Evolutionary conservation across 2,329 filamentous ascomycete species (phyloP), one percentile per base, ranked within the genome.

Genomic region (Fusarium begoniae): DNA sequence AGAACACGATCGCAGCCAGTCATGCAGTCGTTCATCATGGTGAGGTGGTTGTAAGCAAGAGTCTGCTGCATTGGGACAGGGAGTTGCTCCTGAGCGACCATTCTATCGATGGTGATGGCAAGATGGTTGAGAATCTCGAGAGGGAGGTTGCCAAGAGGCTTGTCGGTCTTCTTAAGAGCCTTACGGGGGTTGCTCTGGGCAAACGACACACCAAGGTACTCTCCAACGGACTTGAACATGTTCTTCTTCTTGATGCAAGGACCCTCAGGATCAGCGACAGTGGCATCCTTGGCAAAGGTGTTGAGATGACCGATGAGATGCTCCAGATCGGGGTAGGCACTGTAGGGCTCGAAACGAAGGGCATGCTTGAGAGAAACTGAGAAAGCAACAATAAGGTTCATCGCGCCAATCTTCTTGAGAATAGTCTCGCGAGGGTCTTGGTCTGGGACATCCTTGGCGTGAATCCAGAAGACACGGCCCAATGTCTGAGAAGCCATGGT

Each of bases 381-480:
- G 77, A 93, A 96, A 6, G 93, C 92, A 35, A 94, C 88, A 72
- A 96, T 87, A 12, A 96, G 86, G 80, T 96, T 96, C 81, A 96
- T 89, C 12, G 90, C 90, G 22, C 91, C 91, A 85, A 94, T 80
- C 82, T 96, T 96, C 62, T 85, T 88, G 18, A 96, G 85, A 4
- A 95, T 78, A 73, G 92, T 91, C 48, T 92, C 86, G 77, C 94
- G 94, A 26, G 87, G 86, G 15, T 84, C 82, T 44, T 79, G 66
- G 40, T 66, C 85, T 62, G 51, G 89, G 84, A 37, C 86, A 85
- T 75, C 92, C 85, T 79, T 93, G 13, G 89, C 86, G 77, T 97
- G 93, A 38, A 98, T 87, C 95, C 95, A 98, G 79, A 96, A 93
- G 15, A 93, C 87, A 28, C 95, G 90, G 75, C 90, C 93, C 75